phyloP scores from a whole-genome alignment of 2,329 filamentous ascomycete species.

The Aspergillus felis region DNA sequence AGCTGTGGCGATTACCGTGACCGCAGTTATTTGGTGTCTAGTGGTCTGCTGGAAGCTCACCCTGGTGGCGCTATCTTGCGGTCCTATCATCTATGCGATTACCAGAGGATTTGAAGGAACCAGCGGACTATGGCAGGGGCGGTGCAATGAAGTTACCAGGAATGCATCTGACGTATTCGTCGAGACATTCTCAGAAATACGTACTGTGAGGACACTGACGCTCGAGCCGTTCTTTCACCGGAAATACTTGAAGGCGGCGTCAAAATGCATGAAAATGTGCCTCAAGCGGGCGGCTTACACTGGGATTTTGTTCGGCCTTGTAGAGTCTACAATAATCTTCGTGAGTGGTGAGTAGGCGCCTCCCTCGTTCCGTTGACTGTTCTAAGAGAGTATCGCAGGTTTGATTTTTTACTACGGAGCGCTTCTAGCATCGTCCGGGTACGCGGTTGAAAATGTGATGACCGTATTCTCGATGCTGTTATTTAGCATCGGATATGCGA shows the following conservation, averaged over 20 bases:
- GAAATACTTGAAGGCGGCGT: slow-evolving; percentile 56
- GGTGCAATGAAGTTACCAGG: slow-evolving; percentile 61
- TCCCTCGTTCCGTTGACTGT: background rate
- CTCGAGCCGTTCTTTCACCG: slow-evolving; percentile 67
- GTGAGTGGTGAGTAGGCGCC: slow-evolving; percentile 49
- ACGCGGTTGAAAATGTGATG: slow-evolving; percentile 58
- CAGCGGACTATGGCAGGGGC: slow-evolving; percentile 68
- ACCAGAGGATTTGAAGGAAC: slow-evolving; percentile 63
- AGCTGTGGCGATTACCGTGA: slow-evolving; percentile 61
- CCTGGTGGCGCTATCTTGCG: slow-evolving; percentile 66
- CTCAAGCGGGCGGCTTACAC: slow-evolving; percentile 62
- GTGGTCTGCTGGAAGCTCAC: slow-evolving; percentile 74
- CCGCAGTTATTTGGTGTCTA: slow-evolving; percentile 73
- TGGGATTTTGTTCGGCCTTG: slow-evolving; percentile 72
- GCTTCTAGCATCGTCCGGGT: slow-evolving; percentile 53
- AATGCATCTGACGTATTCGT: slow-evolving; percentile 60
- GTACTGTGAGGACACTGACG: slow-evolving; percentile 70
- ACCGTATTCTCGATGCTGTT: slow-evolving; percentile 77
- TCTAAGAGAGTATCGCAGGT: slow-evolving; percentile 40
- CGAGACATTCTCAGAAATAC: slow-evolving; percentile 75
- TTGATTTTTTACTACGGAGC: slow-evolving; percentile 82
- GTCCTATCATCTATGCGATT: slow-evolving; percentile 63
- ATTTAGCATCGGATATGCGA: slow-evolving; percentile 73
- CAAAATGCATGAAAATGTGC: slow-evolving; percentile 57
- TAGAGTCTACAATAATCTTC: slow-evolving; percentile 67